Conservation (phyloP, 2,329 filamentous ascomycete genomes). For the Cercospora berteroae region DNA sequence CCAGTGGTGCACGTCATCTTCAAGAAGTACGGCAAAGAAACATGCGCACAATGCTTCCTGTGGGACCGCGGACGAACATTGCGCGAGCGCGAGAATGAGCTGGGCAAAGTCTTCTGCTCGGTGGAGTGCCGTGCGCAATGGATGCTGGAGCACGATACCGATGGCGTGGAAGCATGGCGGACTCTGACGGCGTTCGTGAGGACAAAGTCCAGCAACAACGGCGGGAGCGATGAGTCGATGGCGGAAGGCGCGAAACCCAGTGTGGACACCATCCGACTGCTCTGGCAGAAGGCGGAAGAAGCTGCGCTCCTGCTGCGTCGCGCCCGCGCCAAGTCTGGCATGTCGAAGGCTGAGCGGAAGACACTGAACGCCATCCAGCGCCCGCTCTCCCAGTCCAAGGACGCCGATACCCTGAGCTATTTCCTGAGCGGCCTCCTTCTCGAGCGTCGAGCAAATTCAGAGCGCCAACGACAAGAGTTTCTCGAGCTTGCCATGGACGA, state of each 20-base stretch:
- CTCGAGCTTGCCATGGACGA: constrained; percentile 43
- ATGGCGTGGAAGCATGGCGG: constrained; percentile 35
- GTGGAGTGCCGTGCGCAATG: constrained; percentile 40
- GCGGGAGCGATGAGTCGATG: constrained; percentile 12
- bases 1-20: constrained; percentile 44
- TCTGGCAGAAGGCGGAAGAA: constrained; percentile 27
- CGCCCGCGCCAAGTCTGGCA: not conserved
- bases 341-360: constrained; percentile 20
- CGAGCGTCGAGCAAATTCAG: constrained; percentile 32
- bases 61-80: constrained; percentile 48
- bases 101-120: constrained; percentile 47
- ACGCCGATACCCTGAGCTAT: constrained; percentile 44
- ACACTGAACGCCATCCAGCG: constrained; percentile 13
- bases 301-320: constrained; percentile 18
- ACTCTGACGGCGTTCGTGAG: constrained; percentile 27
- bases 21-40: constrained; percentile 49
- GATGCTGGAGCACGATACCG: constrained; percentile 31
- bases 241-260: constrained; percentile 19
- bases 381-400: constrained; percentile 19
- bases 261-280: constrained; percentile 22
- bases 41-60: constrained; percentile 49
- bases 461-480: constrained; percentile 36
- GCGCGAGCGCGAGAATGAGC: constrained; percentile 38
- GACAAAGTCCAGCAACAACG: constrained; percentile 19
- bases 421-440: constrained; percentile 43